These are phyloP conservation scores for Nephelium lappaceum DNA, from an alignment of 345 rosid species.

Conservation along the genomic window DNA sequence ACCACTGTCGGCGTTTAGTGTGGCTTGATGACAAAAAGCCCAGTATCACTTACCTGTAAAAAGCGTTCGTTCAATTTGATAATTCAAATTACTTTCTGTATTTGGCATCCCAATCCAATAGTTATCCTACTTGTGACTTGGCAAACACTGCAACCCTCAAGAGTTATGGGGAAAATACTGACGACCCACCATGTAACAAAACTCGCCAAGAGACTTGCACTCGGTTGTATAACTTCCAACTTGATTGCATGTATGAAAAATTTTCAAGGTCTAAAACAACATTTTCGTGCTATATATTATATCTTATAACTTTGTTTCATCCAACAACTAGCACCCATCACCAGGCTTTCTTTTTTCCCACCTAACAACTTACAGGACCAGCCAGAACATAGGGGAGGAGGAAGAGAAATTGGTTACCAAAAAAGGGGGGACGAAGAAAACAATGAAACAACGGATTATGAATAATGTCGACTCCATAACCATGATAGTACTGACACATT, in stretches of 20 bases:
- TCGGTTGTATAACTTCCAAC: background rate
- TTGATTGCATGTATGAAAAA: slow-evolving; percentile 11
- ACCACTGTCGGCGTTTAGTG: too few relatives aligned
- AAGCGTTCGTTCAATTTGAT: too few relatives aligned
- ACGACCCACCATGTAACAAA: background rate
- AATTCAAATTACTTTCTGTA: too few relatives aligned
- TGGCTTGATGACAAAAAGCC: too few relatives aligned
- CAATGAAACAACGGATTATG: background rate
- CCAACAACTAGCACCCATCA: slow-evolving; percentile 19
- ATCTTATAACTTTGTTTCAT: background rate
- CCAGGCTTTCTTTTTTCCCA: background rate
- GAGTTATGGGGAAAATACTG: too few relatives aligned
- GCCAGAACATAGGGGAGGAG: background rate
- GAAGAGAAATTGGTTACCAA: background rate
- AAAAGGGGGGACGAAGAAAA: background rate
- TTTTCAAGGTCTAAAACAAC: slow-evolving; percentile 9
- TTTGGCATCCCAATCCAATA: too few relatives aligned
- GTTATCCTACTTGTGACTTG: too few relatives aligned
- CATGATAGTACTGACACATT: background rate
- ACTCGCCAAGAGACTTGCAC: background rate
- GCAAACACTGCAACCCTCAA: too few relatives aligned
- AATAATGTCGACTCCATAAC: slow-evolving; percentile 4
- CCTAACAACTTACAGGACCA: slow-evolving; percentile 1
- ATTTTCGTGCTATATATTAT: slow-evolving; percentile 3
- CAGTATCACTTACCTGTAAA: too few relatives aligned